Evolutionary conservation across 2,329 filamentous ascomycete species (phyloP).

Genomic region (Thielaviopsis euricoi): DNA sequence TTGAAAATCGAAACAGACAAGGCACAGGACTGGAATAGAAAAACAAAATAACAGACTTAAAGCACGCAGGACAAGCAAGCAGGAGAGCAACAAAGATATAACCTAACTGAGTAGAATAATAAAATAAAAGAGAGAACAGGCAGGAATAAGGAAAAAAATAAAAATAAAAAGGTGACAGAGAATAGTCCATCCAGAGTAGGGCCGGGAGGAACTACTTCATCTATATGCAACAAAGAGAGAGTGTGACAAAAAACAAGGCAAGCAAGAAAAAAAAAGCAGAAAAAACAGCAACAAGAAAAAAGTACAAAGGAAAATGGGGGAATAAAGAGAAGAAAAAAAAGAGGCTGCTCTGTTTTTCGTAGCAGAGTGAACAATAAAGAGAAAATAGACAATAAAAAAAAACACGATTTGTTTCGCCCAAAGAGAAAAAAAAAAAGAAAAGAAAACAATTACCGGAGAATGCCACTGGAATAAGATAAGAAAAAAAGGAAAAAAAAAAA

Average conservation of each 20-base stretch:
- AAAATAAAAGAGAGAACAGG: neutral
- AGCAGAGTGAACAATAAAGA: neutral
- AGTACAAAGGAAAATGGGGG: slow-evolving; percentile 2
- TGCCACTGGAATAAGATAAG: neutral
- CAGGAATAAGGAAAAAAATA: neutral
- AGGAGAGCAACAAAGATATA: neutral
- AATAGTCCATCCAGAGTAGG: neutral
- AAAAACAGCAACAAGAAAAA: neutral
- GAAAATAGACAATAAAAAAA: neutral
- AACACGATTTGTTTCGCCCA: neutral
- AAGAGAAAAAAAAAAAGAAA: neutral
- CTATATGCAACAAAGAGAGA: neutral
- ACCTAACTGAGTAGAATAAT: neutral
- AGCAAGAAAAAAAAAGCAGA: neutral
- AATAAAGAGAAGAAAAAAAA: neutral
- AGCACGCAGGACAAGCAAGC: neutral
- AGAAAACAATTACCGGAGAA: slow-evolving; percentile 1
- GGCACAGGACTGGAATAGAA: neutral
- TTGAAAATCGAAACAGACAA: neutral
- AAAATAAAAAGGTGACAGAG: neutral
- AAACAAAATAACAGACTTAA: neutral
- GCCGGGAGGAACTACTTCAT: neutral
- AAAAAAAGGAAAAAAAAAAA: neutral
- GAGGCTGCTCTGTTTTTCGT: neutral
- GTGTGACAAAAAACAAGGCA: neutral